Base-by-base conservation (phyloP, 352 stramenopile species). In the Phytophthora pinifolia region DNA sequence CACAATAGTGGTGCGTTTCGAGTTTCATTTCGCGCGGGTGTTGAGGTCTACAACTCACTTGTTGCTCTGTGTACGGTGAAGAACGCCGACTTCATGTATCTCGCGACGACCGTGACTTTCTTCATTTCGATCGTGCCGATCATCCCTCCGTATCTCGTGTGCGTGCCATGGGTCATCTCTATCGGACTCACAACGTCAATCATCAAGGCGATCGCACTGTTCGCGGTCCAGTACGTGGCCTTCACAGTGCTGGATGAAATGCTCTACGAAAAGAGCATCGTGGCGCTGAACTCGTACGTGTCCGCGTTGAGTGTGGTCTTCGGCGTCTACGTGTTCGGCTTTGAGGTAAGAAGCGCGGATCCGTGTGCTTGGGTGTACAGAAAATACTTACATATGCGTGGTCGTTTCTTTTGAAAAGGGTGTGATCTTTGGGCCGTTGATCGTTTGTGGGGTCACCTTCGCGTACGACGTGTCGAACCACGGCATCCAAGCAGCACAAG, bases 81-180 rank as follows among this genome's bases (percentile, higher is more conserved):
- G 83, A 83, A 89, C 61, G 83, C 80, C 6, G 85, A 95, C 44
- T 95, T 93, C 43, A 83, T 93, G 54, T 95, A 92, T 46, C 66
- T 95, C 6, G 85, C 79, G 9, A 93, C 85, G 25, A 89, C 85
- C 3, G 67, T 93, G 27, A 92, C 85, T 9, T 95, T 95, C 56
- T 86, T 95, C 54, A 89, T 95, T 54, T 95, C 85, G 8, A 93
- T 95, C 34, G 83, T 95, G 10, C 85, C 85, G 1, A 92, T 95
- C 43, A 92, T 95, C 35, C 83, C 85, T 9, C 77, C 85, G 20
- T 95, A 92, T 52, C 67, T 93, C 22, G 84, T 95, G 37, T 95
- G 83, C 36, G 63, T 95, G 7, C 85, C 85, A 3, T 95, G 84
- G 81, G 85, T 89, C 2, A 65, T 89, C 15, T 87, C 79, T 7